phyloP scores from a whole-genome alignment of 1,284 basidiomycete species.

The Pascua sp. region DNA sequence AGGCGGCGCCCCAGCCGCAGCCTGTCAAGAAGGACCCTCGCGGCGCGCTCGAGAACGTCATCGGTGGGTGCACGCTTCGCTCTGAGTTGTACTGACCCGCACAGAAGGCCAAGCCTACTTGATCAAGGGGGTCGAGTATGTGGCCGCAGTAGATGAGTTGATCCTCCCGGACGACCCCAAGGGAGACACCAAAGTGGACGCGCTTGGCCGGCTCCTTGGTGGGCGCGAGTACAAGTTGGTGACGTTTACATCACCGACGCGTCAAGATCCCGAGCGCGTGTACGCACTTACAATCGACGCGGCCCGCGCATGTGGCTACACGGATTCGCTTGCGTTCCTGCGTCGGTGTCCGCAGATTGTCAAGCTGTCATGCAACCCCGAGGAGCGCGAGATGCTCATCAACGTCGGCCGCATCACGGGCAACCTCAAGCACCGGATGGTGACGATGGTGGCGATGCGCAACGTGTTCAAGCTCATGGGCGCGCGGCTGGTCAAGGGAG shows the following conservation, averaged over 20 bases:
- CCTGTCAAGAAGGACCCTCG: conserved; percentile 18
- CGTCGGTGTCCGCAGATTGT: conserved; percentile 82
- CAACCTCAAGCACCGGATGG: conserved; percentile 82
- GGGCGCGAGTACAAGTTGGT: conserved; percentile 82
- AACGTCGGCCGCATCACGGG: conserved; percentile 78
- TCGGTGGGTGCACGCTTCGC: conserved; percentile 15
- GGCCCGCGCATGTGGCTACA: conserved; percentile 88
- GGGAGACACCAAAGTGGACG: conserved; percentile 89
- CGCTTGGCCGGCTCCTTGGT: conserved; percentile 74
- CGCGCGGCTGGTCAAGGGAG: conserved; percentile 79
- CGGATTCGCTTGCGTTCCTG: conserved; percentile 96
- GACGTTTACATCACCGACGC: conserved; percentile 76
- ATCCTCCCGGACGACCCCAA: conserved; percentile 76
- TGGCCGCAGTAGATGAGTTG: conserved; percentile 84
- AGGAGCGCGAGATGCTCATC: conserved; percentile 90
- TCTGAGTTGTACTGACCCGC: neutral
- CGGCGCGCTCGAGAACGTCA: conserved; percentile 26
- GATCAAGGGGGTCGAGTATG: conserved; percentile 68
- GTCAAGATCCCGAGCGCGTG: conserved; percentile 70
- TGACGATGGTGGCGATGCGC: conserved; percentile 86
- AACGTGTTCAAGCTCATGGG: conserved; percentile 95
- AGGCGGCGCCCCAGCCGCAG: neutral
- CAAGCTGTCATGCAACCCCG: conserved; percentile 79
- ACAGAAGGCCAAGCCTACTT: conserved; percentile 17
- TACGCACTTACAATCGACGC: conserved; percentile 98